Percentiles rank a stretch among this genome's conserved stretches.
Evolutionary conservation across 129 eudicot species (phyloP).

Genomic region (Centrapalus pauciflorus): DNA sequence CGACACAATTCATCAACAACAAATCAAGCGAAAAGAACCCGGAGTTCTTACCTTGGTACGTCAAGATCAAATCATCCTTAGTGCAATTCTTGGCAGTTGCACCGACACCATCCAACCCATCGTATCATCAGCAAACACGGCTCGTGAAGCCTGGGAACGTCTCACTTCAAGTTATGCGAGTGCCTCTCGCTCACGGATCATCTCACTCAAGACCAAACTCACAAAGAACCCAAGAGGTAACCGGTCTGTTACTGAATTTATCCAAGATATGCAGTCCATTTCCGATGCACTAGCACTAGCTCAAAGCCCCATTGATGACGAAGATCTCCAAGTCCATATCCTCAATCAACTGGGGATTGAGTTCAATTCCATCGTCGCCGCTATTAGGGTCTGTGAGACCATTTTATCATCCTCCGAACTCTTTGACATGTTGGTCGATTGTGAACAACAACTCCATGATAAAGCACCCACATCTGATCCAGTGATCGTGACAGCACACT

Average conservation of each 20-base stretch:
- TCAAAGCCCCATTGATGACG: background rate
- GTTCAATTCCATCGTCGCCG: background rate
- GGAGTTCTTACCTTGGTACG: background rate
- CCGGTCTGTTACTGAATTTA: background rate
- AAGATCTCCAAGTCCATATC: background rate
- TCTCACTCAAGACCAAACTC: background rate
- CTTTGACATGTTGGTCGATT: background rate
- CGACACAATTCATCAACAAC: background rate
- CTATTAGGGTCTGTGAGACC: background rate
- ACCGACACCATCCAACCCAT: slow-evolving; percentile 2
- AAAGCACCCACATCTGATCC: background rate
- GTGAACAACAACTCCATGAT: background rate
- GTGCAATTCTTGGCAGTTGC: background rate
- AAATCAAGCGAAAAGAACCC: background rate
- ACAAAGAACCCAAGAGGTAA: background rate
- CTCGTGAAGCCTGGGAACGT: background rate
- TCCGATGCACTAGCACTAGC: background rate
- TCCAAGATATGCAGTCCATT: background rate
- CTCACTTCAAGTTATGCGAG: background rate
- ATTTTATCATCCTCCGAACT: background rate
- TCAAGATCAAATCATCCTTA: background rate
- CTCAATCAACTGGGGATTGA: background rate
- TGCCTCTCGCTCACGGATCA: background rate
- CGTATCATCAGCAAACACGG: background rate
- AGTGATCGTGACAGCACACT: background rate